Conservation (phyloP, 257 asterid species). For the Plantago ovata region DNA sequence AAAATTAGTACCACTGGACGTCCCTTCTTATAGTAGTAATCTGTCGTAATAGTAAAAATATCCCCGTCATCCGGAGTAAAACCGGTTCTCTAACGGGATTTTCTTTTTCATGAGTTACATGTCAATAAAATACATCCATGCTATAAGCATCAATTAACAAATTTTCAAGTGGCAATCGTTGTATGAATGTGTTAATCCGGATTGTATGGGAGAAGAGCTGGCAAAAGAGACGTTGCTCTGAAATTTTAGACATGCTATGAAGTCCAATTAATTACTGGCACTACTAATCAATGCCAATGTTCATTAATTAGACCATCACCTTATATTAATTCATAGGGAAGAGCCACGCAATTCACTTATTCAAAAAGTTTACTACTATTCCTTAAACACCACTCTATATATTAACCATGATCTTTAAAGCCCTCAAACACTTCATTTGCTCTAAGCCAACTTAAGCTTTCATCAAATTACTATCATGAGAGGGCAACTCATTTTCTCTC, state of each 20-base stretch:
- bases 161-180: too few relatives aligned
- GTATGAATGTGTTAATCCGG: background rate
- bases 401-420: constrained; percentile 19
- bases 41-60: too few relatives aligned
- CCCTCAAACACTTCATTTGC: constrained; percentile 11
- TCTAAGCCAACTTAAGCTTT: background rate
- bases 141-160: too few relatives aligned
- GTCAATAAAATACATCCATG: too few relatives aligned
- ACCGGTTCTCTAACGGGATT: too few relatives aligned
- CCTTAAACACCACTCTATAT: constrained; percentile 21
- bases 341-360: background rate
- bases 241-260: background rate
- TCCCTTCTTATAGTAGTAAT: too few relatives aligned
- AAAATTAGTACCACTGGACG: too few relatives aligned
- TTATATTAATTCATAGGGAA: constrained; percentile 3
- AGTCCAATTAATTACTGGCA: background rate
- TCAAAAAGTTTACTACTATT: constrained; percentile 3
- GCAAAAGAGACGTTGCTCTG: background rate
- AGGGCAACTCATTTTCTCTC: constrained; percentile 7
- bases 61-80: too few relatives aligned
- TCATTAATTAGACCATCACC: background rate
- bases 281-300: background rate
- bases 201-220: background rate
- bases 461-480: constrained; percentile 25
- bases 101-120: too few relatives aligned